Evolutionary conservation across 192 early-diverging fungal species (phyloP).

Genomic region (Entrophospora sp.): DNA sequence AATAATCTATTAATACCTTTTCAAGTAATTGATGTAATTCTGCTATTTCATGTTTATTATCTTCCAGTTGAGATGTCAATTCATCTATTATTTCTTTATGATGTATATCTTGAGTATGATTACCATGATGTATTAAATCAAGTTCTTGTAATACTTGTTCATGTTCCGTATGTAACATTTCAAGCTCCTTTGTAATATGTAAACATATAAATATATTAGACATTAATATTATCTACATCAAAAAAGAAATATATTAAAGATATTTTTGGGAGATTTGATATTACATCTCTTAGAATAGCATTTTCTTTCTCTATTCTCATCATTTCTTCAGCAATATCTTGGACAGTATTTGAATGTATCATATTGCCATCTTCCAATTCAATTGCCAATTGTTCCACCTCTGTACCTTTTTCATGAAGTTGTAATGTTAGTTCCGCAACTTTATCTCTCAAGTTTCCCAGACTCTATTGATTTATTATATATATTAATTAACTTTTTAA

Average conservation of each 20-base stretch:
- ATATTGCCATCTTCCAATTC: slow-evolving; percentile 25
- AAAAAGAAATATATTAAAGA: background rate
- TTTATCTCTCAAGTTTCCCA: slow-evolving; percentile 25
- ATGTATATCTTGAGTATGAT: slow-evolving; percentile 7
- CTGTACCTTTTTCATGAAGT: slow-evolving; percentile 31
- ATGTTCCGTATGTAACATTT: background rate
- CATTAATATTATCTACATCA: background rate
- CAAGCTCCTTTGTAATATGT: slow-evolving; percentile 3
- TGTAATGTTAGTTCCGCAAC: slow-evolving; percentile 33
- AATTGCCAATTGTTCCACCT: slow-evolving; percentile 27
- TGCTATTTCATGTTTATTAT: slow-evolving; percentile 24
- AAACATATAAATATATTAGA: background rate
- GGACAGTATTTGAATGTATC: slow-evolving; percentile 8
- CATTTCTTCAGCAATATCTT: slow-evolving; percentile 20
- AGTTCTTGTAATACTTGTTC: slow-evolving; percentile 12
- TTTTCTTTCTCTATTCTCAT: slow-evolving; percentile 9
- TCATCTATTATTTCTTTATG: slow-evolving; percentile 20
- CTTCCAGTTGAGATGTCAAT: slow-evolving; percentile 20
- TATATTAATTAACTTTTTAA: background rate
- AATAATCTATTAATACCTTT: slow-evolving; percentile 13
- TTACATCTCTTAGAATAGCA: background rate
- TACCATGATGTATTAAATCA: background rate
- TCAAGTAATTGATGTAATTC: slow-evolving; percentile 23
- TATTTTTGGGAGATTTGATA: background rate
- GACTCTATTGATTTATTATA: background rate